These are phyloP conservation scores for Conringia planisiliqua DNA, from an alignment of 345 rosid species.

Conservation along the genomic window DNA sequence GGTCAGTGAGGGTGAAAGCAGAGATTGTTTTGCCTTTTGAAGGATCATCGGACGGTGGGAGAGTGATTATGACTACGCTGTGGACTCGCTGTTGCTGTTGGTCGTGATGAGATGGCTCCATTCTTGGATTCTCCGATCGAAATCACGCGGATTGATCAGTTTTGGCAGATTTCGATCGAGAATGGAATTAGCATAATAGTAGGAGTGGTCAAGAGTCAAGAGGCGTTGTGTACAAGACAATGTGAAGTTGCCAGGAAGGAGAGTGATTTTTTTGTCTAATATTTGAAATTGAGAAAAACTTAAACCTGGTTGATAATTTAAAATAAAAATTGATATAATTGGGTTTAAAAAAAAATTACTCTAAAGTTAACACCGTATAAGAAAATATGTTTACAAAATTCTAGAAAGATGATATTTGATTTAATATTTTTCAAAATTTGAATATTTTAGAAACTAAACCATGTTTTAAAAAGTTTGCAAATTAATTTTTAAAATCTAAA, in stretches of 20 bases:
- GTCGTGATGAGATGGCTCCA: constrained; percentile 47
- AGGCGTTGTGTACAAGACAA: constrained; percentile 1
- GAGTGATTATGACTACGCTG: constrained; percentile 74
- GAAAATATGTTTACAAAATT: no score
- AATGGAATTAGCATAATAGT: not conserved
- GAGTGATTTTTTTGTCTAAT: not conserved
- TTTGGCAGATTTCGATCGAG: constrained; percentile 10
- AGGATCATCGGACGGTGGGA: constrained; percentile 81
- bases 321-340: no score
- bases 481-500: no score
- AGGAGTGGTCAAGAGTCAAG: constrained; percentile 22
- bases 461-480: no score
- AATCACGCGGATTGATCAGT: not conserved
- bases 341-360: no score
- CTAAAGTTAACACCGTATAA: no score
- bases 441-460: no score
- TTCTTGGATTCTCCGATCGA: constrained; percentile 25
- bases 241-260: constrained; percentile 18
- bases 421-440: no score
- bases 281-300: not conserved
- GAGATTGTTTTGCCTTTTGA: constrained; percentile 87
- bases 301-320: no score
- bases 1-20: constrained; percentile 62
- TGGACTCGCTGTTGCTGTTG: constrained; percentile 31
- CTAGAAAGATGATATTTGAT: no score